Base-by-base conservation (phyloP, 352 stramenopile genomes). In the Globisporangium rhizosaccharum region DNA sequence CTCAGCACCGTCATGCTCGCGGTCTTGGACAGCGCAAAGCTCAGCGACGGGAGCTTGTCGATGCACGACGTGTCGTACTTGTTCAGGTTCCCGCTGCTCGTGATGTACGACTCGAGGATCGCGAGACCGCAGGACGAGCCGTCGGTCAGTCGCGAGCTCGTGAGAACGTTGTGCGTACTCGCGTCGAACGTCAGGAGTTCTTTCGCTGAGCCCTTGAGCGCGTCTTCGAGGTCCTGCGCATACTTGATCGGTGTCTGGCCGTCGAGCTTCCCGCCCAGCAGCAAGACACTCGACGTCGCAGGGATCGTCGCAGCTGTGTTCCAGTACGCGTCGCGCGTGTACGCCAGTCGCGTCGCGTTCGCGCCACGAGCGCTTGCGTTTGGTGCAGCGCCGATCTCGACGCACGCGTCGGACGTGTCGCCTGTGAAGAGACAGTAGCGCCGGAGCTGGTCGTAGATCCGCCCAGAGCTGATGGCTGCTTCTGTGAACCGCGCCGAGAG, bases 371-470 rank as follows among this genome's bases (percentile, higher is more conserved):
- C 30, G 2, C 30, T 33, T 4, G 42, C 20, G n/a, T 26, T 39
- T 39, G 39, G 41, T 26, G 60, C 59, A n/a, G 17, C 54, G 17
- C 62, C 71, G 1, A 67, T 61, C 4, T 70, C 58, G 9, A 36
- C 30, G 39, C 77, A 90, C 2, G 77, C 67, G 12, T 65, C 52
- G 0, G 73, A 71, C 1, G 53, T 61, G 30, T 86, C 70, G 12
- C 65, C 67, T 0, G 68, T 85, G 60, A 90, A 90, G 26, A 85
- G 65, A 39, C 83, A 91, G 53, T 85, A 93, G 4, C 67, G 63
- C 28, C 76, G 26, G 10, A 90, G 61, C 17, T 85, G 70, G 3
- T 70, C 59, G 53, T 77, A 87, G 33, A 63, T 67, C 3, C 51
- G 56, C 28, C 81, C 83, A 14, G 56, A 59, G 54, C 75, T 85